Evolutionary conservation across 345 rosid species (phyloP), one percentile per base, ranked within the genome.

Genomic region (Stellera chamaejasme): DNA sequence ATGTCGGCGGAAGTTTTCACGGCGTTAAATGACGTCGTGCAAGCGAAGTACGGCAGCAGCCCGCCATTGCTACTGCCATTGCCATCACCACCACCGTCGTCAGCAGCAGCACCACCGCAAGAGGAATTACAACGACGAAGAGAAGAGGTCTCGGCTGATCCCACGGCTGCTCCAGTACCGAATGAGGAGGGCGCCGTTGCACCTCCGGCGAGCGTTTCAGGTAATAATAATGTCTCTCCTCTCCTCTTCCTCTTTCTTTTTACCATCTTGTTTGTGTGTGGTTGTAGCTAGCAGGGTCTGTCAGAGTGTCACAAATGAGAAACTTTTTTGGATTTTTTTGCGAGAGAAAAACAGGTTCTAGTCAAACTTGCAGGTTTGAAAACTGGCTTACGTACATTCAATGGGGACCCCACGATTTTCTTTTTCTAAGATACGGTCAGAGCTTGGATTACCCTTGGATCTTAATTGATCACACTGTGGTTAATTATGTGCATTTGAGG

Each of bases 281-380:
- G 5, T 46, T 43, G 46, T 52, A 28, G 42, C 27, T 50, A 64
- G 68, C 60, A 64, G 45, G 52, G 15, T 56, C 61, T 71, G 75
- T 71, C 75, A 71, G 75, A 60, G 75, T 49, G 26, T 71, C 68
- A 58, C 67, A 66, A 63, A 66, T 54, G 71, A 62, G 55, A 59
- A 62, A 60, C 47, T n/a, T 50, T 60, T 60, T 43, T 45, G 25
- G 42, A 51, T 42, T 50, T 51, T 13, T 25, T 26, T 60, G 51
- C 50, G 39, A 32, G 39, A 32, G 39, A 39, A 44, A 51, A 52
- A 12, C 26, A 43, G 48, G 55, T 23, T 39, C 53, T 56, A 65
- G 77, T 72, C 77, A 72, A 72, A 72, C 59, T 61, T 72, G 67
- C 77, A 72, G 77, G 56, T 50, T 63, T 72, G 72, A 68, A 72